Percentiles rank a stretch among this genome's conserved stretches.
Conservation (phyloP, 78 protist genomes). For the Dictyostelium firmibasis region DNA sequence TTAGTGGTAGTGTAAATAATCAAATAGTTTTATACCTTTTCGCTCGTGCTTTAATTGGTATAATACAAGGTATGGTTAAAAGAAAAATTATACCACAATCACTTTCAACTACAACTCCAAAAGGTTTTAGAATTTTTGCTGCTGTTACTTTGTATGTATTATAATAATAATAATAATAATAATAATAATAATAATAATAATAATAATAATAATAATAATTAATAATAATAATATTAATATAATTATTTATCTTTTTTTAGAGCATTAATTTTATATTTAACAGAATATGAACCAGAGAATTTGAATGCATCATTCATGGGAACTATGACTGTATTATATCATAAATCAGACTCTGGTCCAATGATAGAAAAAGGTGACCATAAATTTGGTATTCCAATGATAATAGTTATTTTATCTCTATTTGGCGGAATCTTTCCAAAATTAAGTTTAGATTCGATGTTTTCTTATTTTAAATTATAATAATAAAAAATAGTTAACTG, state of each 20-base stretch:
- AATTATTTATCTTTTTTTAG: neutral
- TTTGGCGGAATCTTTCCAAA: conserved; percentile 6
- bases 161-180: neutral
- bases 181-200: too few species aligned
- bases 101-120: conserved; percentile 65
- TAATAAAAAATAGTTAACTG: neutral
- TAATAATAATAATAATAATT: too few species aligned
- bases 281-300: conserved; percentile 83
- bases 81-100: conserved; percentile 44
- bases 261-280: conserved; percentile 83
- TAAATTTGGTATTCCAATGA: conserved; percentile 53
- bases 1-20: conserved; percentile 81
- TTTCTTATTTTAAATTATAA: conserved; percentile 51
- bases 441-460: conserved; percentile 25
- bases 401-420: conserved; percentile 23
- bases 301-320: conserved; percentile 60
- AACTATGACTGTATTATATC: conserved; percentile 78
- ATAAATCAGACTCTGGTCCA: conserved; percentile 80
- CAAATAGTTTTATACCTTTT: conserved; percentile 79
- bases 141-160: conserved; percentile 71
- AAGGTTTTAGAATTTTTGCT: conserved; percentile 82
- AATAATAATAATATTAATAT: neutral
- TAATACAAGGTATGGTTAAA: conserved; percentile 46
- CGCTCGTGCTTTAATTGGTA: conserved; percentile 70
- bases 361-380: conserved; percentile 39